These are phyloP conservation scores for Rhizopogon salebrosus DNA, from an alignment of 768 basidiomycete species.

Conservation along the genomic window DNA sequence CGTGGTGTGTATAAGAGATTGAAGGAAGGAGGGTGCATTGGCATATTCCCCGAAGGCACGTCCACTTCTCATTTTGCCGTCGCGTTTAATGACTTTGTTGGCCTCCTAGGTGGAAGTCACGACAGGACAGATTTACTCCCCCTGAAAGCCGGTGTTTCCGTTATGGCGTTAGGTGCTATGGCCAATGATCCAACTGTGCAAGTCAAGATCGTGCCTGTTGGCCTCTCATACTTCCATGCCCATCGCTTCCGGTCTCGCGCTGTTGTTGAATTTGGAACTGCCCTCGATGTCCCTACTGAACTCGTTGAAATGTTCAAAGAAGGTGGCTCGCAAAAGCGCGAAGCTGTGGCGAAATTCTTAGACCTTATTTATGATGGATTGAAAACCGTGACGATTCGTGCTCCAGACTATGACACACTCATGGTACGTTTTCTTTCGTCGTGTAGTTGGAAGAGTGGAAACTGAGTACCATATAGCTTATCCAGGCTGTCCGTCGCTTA, in stretches of 20 bases:
- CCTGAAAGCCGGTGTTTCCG: constrained; percentile 93
- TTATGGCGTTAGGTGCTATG: constrained; percentile 99
- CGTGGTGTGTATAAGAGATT: constrained; percentile 84
- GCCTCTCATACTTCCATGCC: constrained; percentile 69
- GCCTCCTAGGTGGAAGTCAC: constrained; percentile 81
- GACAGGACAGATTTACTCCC: constrained; percentile 95
- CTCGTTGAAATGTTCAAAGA: constrained; percentile 86
- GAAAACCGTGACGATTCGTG: constrained; percentile 93
- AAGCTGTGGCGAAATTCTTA: constrained; percentile 84
- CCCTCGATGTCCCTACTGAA: constrained; percentile 87
- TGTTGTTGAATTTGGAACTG: constrained; percentile 93
- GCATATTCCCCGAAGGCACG: constrained; percentile 96
- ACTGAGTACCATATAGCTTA: constrained; percentile 49
- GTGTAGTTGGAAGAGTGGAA: background rate
- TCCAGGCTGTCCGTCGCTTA: constrained; percentile 89
- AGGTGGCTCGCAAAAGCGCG: constrained; percentile 83
- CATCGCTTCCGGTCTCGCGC: constrained; percentile 93
- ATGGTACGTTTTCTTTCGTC: constrained; percentile 58
- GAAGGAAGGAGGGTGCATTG: constrained; percentile 84
- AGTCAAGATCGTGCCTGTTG: constrained; percentile 90
- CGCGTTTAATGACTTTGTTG: background rate
- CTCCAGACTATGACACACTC: constrained; percentile 95
- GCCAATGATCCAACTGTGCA: constrained; percentile 79
- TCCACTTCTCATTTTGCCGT: background rate
- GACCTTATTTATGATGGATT: constrained; percentile 89